Evolutionary conservation across 1,284 basidiomycete genomes (phyloP), one percentile per base, ranked within the genome.

Genomic region (Gomphus sp.): DNA sequence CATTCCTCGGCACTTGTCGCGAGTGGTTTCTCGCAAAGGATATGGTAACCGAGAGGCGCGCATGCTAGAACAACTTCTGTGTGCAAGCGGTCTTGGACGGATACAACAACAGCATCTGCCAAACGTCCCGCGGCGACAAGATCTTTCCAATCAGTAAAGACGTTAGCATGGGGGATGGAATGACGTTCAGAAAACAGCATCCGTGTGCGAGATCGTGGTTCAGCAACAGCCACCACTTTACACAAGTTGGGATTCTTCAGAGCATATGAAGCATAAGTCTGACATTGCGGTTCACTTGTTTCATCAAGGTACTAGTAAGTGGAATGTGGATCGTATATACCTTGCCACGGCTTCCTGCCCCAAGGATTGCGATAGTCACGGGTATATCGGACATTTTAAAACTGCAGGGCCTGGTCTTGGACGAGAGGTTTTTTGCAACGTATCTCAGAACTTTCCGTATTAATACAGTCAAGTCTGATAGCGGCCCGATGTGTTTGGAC

Each of bases 11-110:
- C 67, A 56, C 69, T 79, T 2, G 89, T 92, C 1, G 90, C 89
- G 87, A 94, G 91, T 0, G 91, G 91, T 69, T 93, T 94, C 77
- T 94, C 91, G 69, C 91, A 92, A 33, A 94, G 76, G 59, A 94
- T 89, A 67, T 92, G 83, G 68, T 93, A 93, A 1, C 90, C 89
- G 66, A 89, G 87, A 57, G 76, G 77, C 1, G 85, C 83, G 70
- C 92, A 93, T 0, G 85, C 87, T 7, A 80, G 66, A 0, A 85
- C 81, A 11, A 91, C 84, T 62, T 87, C 83, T 37, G 79, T 75
- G 67, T 93, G 91, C 78, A 91, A 78, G 48, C 79, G 72, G 66
- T 93, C 91, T 62, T 90, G 87, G 0, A 91, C 87, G 3, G 86
- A 76, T 62, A 94, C 77, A 57, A 92, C 67, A 12, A 93, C 81